Base-by-base conservation (phyloP, 2,329 filamentous ascomycete species). In the Colletotrichum somersetense region DNA sequence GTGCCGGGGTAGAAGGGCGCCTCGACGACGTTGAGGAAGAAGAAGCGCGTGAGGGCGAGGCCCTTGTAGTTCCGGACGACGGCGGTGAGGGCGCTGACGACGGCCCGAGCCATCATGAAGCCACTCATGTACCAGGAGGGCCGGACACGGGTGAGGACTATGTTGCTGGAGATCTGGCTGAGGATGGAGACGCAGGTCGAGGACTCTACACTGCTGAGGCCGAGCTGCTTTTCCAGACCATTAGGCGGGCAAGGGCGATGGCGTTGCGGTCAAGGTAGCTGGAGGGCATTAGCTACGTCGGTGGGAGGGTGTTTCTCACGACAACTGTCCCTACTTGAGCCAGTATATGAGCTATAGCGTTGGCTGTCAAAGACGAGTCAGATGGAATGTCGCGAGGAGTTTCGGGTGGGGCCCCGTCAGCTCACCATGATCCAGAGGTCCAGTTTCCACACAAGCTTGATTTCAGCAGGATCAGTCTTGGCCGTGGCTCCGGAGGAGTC, bases 91-190 rank as follows among this genome's bases (percentile, higher is more conserved):
- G 80, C 81, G 1, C 78, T 80, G 1, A 86, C 81, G 5, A 84
- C 62, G 1, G 82, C 84, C 84, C 81, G 84, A 12, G 80, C 74
- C 65, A 83, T 63, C 81, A 84, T 84, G 75, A 81, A 82, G 2
- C 76, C 73, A 10, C 80, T 79, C 78, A 85, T 72, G 72, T 89
- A 91, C 1, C 86, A 67, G 1, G 86, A 87, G 0, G 89, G 89
- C 6, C 84, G 82, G 30, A 89, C 79, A 4, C 85, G 80, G 0
- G 88, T 78, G 7, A 81, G 74, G 10, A 82, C 71, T 66, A 83
- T 77, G 70, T 83, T 83, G 58, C 77, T 79, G 0, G 81, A 81
- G 18, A 81, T 75, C 52, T 83, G 81, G 59, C 81, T 78, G 3
- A 80, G 73, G 46, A 81, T 78, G 0, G 77, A 79, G 40, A 85